Evolutionary conservation across 345 rosid genomes (phyloP), one percentile per base, ranked within the genome.

Genomic region (Crucihimalaya himalaica): DNA sequence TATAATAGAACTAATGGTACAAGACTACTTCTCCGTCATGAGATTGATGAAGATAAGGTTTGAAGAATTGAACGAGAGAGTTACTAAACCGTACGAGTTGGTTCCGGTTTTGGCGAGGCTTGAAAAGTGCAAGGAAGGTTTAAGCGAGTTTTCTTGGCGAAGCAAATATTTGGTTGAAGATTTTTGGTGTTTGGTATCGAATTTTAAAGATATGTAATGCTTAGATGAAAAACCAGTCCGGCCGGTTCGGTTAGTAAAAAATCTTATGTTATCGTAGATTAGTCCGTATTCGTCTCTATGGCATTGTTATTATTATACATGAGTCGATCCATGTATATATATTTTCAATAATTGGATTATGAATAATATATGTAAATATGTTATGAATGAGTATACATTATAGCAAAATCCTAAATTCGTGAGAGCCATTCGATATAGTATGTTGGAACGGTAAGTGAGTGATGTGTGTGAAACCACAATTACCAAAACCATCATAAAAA

Each of bases 121-220:
- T 55, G 71, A 65, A 34, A 46, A 25, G 0, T 73, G 51, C 21
- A 46, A 45, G 23, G 71, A 55, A 3, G 46, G 58, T 32, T 32
- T 73, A 29, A 65, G 25, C 21, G 77, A 73, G 50, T 73, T 73
- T 64, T 16, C 57, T 21, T 73, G 71, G 77, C 77, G 57, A 54
- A n/a, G 39, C 34, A 56, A 23, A 34, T 8, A 46, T 73, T 45
- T 55, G 58, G 23, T 32, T 32, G 71, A 45, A 47, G 65, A 56
- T 16, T 65, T 73, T 64, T 73, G 77, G 77, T 37, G 4, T 32
- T 32, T 65, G 16, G 39, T 73, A 45, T 11, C 25, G 50, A 65
- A 55, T 23, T 34, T 73, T 23, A 55, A 46, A 23, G n/a, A 18
- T 12, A 21, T 19, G 10, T 16, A 45, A 53, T 16, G 21, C 18